These are phyloP conservation scores for Alternaria sp. DNA, from an alignment of 2,329 filamentous ascomycete genomes.

Conservation along the genomic window DNA sequence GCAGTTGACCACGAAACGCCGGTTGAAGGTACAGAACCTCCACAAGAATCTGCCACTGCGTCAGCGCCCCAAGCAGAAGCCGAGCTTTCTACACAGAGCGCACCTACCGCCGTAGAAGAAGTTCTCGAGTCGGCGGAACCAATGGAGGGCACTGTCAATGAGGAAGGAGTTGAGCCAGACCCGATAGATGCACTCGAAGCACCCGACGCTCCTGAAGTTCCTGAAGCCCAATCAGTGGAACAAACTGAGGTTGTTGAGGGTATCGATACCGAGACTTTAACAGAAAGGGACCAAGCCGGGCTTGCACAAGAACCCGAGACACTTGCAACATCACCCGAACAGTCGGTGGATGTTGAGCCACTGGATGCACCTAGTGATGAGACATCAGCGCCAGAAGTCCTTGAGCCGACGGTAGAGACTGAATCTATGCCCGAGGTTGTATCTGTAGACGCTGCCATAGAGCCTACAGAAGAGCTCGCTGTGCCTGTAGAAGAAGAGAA, in stretches of 20 bases:
- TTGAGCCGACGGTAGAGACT: background rate
- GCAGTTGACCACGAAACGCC: background rate
- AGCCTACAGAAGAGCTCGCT: constrained; percentile 6
- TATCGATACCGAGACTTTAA: background rate
- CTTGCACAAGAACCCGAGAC: background rate
- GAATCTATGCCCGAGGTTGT: constrained; percentile 1
- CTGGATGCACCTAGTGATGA: constrained; percentile 12
- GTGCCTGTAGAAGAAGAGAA: constrained; percentile 2
- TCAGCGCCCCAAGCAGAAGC: constrained; percentile 7
- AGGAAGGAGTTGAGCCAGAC: constrained; percentile 12
- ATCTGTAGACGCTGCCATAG: constrained; percentile 2
- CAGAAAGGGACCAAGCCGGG: constrained; percentile 1
- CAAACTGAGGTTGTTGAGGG: background rate
- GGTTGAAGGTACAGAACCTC: background rate
- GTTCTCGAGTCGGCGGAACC: constrained; percentile 4
- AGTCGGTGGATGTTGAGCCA: constrained; percentile 17
- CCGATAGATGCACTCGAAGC: background rate
- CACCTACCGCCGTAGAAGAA: constrained; percentile 1
- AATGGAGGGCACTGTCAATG: background rate
- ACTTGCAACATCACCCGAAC: background rate
- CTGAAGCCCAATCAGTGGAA: constrained; percentile 5
- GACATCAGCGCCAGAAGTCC: background rate
- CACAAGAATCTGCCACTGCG: background rate
- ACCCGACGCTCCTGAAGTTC: constrained; percentile 2
- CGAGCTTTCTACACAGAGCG: constrained; percentile 1